Percentiles rank a stretch among this genome's conserved stretches.
Conservation (phyloP, 2,329 filamentous ascomycete species). For the Aspergillus awamori region DNA sequence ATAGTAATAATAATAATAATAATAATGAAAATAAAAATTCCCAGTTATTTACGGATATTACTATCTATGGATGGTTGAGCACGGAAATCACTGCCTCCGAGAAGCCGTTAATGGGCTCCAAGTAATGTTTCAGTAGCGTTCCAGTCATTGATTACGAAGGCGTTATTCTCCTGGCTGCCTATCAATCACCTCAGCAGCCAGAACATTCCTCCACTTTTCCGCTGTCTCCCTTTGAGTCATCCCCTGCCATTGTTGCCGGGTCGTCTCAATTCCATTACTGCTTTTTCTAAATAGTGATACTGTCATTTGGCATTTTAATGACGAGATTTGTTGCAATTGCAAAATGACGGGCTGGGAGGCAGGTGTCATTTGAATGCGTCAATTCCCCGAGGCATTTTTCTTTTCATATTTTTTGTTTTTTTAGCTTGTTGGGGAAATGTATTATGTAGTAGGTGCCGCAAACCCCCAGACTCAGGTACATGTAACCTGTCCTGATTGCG, state of each 20-base stretch:
- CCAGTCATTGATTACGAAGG: constrained; percentile 4
- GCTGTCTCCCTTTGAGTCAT: neutral
- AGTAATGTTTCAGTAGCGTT: constrained; percentile 11
- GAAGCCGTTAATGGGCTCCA: neutral
- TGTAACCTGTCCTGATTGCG: constrained; percentile 1
- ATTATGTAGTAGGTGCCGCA: neutral
- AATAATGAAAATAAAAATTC: too few relatives aligned
- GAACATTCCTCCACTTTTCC: neutral
- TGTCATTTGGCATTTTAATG: constrained; percentile 1
- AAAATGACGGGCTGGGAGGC: neutral
- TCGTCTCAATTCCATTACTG: constrained; percentile 2
- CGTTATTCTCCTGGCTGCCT: constrained; percentile 1
- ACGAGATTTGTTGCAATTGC: constrained; percentile 1
- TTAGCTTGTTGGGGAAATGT: too few relatives aligned
- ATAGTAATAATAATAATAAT: too few relatives aligned
- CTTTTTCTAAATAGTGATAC: neutral
- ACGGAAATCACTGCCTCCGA: neutral
- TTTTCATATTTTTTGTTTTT: too few relatives aligned
- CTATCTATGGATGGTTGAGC: constrained; percentile 4
- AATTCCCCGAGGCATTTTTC: too few relatives aligned
- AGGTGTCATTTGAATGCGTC: neutral
- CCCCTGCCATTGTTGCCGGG: constrained; percentile 10
- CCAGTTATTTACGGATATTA: too few relatives aligned
- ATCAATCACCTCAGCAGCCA: constrained; percentile 9
- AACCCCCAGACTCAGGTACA: neutral